These are phyloP conservation scores for Teratosphaeria gauchensis DNA, from an alignment of 2,329 filamentous ascomycete species.

Conservation along the genomic window DNA sequence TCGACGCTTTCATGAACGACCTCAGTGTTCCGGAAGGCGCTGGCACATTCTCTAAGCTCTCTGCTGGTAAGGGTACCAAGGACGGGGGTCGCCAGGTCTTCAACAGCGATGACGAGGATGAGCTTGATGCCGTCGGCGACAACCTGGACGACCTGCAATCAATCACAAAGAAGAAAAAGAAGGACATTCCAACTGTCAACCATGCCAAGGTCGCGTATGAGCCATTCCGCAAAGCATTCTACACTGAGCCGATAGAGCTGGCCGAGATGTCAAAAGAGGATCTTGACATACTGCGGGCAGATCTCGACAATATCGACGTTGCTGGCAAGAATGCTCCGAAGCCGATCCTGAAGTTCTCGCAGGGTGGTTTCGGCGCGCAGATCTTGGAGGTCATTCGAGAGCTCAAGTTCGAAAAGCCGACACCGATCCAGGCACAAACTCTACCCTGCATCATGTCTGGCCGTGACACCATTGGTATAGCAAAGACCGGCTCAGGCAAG, in stretches of 20 bases:
- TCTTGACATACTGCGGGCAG: conserved; percentile 67
- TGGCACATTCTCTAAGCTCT: conserved; percentile 24
- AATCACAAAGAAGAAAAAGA: conserved; percentile 71
- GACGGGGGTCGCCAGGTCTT: conserved; percentile 69
- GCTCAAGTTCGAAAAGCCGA: conserved; percentile 78
- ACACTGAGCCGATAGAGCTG: conserved; percentile 79
- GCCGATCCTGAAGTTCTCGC: conserved; percentile 92
- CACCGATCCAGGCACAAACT: conserved; percentile 89
- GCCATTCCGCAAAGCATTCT: conserved; percentile 87
- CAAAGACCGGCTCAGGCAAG: conserved; percentile 96
- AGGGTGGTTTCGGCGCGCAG: conserved; percentile 80
- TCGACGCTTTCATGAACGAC: conserved; percentile 94
- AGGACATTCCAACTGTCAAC: conserved; percentile 81
- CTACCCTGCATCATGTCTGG: conserved; percentile 94
- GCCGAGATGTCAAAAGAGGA: conserved; percentile 76
- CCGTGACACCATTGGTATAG: conserved; percentile 88
- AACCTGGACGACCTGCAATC: conserved; percentile 56
- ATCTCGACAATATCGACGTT: conserved; percentile 93
- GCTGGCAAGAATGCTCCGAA: conserved; percentile 80
- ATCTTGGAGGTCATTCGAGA: conserved; percentile 76
- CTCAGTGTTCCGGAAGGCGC: conserved; percentile 42
- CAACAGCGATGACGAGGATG: conserved; percentile 71
- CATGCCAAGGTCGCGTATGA: conserved; percentile 80
- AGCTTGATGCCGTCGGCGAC: conserved; percentile 54
- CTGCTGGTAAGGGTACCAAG: conserved; percentile 37